A percentile compares a stretch with the other conserved stretches of the same genome.
These are phyloP conservation scores for Samsoniella hepiali DNA, from an alignment of 2,329 filamentous ascomycete species.

Conservation along the genomic window DNA sequence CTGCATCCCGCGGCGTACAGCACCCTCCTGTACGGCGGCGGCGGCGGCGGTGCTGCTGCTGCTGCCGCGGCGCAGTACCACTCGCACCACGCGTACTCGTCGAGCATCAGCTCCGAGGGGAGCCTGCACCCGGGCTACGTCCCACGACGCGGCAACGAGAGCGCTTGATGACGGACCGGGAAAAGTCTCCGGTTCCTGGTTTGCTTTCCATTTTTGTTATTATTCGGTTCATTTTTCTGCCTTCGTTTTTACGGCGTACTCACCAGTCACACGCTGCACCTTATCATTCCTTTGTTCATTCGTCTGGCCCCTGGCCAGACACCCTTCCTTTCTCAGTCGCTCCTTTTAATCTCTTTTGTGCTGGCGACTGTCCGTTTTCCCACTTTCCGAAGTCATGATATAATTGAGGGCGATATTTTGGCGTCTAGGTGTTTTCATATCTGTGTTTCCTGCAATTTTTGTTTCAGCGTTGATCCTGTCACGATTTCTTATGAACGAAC, in stretches of 20 bases:
- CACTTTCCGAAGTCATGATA: neutral
- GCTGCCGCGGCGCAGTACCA: conserved; percentile 34
- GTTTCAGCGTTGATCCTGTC: neutral
- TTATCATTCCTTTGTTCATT: conserved; percentile 10
- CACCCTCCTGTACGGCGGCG: neutral
- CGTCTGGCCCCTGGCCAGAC: neutral
- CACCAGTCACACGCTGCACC: conserved; percentile 3
- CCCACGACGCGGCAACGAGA: conserved; percentile 26
- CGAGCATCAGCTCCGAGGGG: conserved; percentile 49
- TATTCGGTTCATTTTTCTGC: neutral
- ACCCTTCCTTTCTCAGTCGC: neutral
- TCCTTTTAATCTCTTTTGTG: conserved; percentile 14
- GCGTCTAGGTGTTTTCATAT: neutral
- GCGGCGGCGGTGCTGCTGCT: neutral
- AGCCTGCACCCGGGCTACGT: conserved; percentile 34
- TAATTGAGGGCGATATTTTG: neutral
- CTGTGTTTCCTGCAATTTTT: neutral
- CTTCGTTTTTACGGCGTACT: neutral
- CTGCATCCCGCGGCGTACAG: conserved; percentile 3
- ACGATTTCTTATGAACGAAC: neutral
- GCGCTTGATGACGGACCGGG: conserved; percentile 35
- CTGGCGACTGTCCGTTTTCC: conserved; percentile 4
- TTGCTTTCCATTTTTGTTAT: neutral
- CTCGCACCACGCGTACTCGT: conserved; percentile 47
- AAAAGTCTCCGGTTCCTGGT: conserved; percentile 26